A percentile compares a stretch with the other conserved stretches of the same genome.
Evolutionary conservation across 495 filamentous ascomycete genomes (phyloP).

Genomic region (Trichoderma gamsii): DNA sequence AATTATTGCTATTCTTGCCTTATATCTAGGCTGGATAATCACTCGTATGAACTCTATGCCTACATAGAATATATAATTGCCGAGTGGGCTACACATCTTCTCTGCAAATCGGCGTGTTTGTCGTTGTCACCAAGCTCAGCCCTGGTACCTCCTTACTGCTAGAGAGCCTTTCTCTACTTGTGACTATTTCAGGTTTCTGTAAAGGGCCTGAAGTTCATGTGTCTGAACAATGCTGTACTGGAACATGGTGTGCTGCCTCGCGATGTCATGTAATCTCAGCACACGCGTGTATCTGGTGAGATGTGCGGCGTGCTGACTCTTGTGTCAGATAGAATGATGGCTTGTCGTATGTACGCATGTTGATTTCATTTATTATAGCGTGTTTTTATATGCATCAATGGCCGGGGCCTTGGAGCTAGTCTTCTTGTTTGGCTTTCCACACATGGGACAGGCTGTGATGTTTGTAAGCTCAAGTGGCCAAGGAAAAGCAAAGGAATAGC

Average conservation of each 20-base stretch:
- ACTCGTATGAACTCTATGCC: no score
- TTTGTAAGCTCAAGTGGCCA: not conserved
- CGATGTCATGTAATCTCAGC: not conserved
- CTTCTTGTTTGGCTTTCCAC: slow-evolving; percentile 54
- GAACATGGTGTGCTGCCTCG: not conserved
- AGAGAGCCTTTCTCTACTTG: no score
- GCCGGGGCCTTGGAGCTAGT: slow-evolving; percentile 44
- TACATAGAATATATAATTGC: no score
- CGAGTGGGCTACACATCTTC: no score
- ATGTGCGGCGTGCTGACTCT: not conserved
- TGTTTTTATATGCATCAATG: slow-evolving; percentile 60
- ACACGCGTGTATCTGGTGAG: not conserved
- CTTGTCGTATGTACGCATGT: not conserved
- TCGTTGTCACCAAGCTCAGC: no score
- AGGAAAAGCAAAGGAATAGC: not conserved
- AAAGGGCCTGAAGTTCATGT: not conserved
- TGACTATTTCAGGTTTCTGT: no score
- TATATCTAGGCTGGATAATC: no score
- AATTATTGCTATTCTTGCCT: no score
- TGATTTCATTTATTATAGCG: slow-evolving; percentile 47
- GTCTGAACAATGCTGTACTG: not conserved
- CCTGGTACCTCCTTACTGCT: no score
- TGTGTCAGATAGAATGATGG: not conserved
- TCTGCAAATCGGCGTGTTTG: no score
- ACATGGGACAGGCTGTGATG: slow-evolving; percentile 52